Percentiles rank a stretch among this genome's conserved stretches.
phyloP scores from a whole-genome alignment of 331 rosid species.

The Quercus lobata region DNA sequence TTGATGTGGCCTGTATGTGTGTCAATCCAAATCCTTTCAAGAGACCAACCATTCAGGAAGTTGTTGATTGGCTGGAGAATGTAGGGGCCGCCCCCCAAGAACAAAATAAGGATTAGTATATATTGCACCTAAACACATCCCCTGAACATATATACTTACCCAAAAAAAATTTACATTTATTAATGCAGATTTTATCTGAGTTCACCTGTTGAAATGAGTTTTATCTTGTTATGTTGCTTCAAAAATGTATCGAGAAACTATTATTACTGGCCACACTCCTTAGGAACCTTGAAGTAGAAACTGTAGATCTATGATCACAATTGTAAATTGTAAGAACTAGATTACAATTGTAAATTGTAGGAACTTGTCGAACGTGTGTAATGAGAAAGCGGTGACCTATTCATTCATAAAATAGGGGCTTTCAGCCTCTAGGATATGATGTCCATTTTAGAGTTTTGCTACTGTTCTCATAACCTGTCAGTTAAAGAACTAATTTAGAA shows the following conservation, averaged over 20 bases:
- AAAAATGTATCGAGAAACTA: conserved; percentile 25
- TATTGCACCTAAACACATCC: conserved; percentile 20
- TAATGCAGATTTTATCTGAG: conserved; percentile 36
- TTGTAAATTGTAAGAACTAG: conserved; percentile 3
- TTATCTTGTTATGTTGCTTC: conserved; percentile 23
- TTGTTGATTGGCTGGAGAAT: conserved; percentile 75
- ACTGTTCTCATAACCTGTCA: neutral
- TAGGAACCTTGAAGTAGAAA: conserved; percentile 13
- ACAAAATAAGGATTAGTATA: conserved; percentile 41
- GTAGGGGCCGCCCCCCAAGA: conserved; percentile 44
- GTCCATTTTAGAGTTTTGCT: too few relatives aligned
- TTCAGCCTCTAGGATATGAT: neutral
- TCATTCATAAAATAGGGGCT: conserved; percentile 5
- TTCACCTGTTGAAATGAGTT: conserved; percentile 41
- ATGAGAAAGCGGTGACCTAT: conserved; percentile 1
- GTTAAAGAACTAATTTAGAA: neutral
- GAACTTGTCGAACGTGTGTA: neutral
- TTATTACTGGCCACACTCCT: conserved; percentile 17
- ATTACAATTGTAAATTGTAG: conserved; percentile 1
- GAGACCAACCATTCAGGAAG: conserved; percentile 86
- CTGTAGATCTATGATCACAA: neutral
- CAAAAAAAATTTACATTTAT: conserved; percentile 31
- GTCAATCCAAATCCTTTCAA: conserved; percentile 71
- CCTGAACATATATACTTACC: conserved; percentile 51
- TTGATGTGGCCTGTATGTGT: conserved; percentile 94